Evolutionary conservation across 805 yeast genomes (phyloP), one percentile per base, ranked within the genome.

Genomic region (Yamadazyma akitaensis): DNA sequence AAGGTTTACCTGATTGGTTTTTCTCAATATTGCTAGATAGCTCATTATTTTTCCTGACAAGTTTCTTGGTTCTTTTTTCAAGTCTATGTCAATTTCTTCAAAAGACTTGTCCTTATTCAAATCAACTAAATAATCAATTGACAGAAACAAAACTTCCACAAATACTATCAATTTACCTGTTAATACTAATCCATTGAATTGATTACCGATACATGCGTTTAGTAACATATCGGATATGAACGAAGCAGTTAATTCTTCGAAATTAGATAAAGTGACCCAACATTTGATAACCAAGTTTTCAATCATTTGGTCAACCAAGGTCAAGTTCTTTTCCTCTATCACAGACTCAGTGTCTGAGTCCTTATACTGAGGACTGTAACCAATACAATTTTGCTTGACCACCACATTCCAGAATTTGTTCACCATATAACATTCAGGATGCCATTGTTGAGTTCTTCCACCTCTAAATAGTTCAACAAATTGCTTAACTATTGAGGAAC

Each of bases 371-470:
- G 40, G 40, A 31, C 60, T 64, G 38, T 66, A 33, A 72, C 91
- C 77, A 24, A 85, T 76, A 8, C 79, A 70, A 42, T 77, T 83
- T 0, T 85, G 76, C 1, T 85, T 77, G 18, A 94, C 72, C 47
- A 83, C 78, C 17, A 91, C 96, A 61, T 89, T 90, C 99, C 99
- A 94, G 59, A 89, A 91, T 64, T 91, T 91, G 70, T 87, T 91
- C 40, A 94, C 95, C 90, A 95, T 95, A 62, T 90, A 94, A 71
- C 99, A 94, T 63, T 95, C 98, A 1, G 97, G 98, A 66, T 94
- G 99, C 99, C 99, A 94, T 62, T 89, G 96, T 63, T 91, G 96
- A 48, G 87, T 85, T 55, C 84, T 78, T 18, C 97, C 97, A 42
- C 97, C 96, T 55, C 94, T 77, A 50, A 82, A 88, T 38, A 92